Conservation (phyloP, 2,329 filamentous ascomycete species). For the Verticillium dahliae region DNA sequence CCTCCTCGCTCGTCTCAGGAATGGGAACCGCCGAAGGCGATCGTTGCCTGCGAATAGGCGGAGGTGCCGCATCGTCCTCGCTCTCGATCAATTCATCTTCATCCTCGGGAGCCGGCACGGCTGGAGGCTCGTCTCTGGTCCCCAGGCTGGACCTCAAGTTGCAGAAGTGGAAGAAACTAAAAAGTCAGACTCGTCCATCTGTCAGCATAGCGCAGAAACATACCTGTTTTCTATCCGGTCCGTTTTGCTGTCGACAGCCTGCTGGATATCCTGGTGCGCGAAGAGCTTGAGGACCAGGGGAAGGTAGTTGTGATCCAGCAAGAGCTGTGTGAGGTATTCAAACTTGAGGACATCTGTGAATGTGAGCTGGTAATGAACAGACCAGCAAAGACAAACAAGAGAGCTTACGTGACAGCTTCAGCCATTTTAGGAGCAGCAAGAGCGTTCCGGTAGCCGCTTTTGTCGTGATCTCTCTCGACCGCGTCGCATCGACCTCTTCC, state of each 20-base stretch:
- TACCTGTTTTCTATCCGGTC: conserved; percentile 79
- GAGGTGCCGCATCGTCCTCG: conserved; percentile 75
- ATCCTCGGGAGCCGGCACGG: conserved; percentile 20
- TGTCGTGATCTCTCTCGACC: conserved; percentile 78
- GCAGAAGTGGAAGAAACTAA: conserved; percentile 87
- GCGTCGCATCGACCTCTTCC: conserved; percentile 75
- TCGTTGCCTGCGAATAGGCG: conserved; percentile 64
- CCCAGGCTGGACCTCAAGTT: conserved; percentile 55
- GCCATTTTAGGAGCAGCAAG: conserved; percentile 88
- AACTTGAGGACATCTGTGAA: conserved; percentile 80
- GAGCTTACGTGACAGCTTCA: conserved; percentile 81
- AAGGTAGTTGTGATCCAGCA: conserved; percentile 92
- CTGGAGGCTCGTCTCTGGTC: conserved; percentile 18
- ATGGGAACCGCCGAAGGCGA: conserved; percentile 33
- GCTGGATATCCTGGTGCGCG: conserved; percentile 88
- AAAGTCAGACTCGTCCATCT: not conserved
- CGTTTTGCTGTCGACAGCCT: conserved; percentile 77
- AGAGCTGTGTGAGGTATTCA: conserved; percentile 87
- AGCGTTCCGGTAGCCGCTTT: conserved; percentile 91
- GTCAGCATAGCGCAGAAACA: conserved; percentile 18
- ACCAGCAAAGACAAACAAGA: not conserved
- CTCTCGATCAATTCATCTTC: conserved; percentile 41
- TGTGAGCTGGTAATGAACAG: conserved; percentile 10
- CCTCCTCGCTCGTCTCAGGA: conserved; percentile 17
- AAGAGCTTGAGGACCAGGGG: conserved; percentile 89